A percentile compares a stretch with the other conserved stretches of the same genome.
Conservation (phyloP, 202 grass and related monocot species). For the Schoenoplectus tabernaemontani region DNA sequence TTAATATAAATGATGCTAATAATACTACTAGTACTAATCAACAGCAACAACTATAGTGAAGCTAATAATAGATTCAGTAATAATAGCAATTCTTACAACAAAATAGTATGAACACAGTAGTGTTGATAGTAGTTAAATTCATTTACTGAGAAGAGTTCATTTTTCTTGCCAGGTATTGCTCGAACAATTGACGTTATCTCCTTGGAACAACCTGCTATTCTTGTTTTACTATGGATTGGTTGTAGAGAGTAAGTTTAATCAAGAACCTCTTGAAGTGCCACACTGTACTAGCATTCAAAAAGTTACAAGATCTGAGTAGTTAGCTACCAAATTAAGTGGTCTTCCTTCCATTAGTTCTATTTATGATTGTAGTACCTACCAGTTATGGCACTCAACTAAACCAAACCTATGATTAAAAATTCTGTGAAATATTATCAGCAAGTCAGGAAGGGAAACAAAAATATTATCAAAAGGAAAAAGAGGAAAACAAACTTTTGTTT, state of each 20-base stretch:
- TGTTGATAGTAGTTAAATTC: neutral
- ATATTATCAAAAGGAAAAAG: neutral
- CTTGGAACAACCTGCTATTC: constrained; percentile 73
- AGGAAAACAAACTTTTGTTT: neutral
- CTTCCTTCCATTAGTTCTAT: neutral
- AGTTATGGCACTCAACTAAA: neutral
- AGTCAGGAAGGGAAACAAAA: neutral
- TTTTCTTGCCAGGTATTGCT: constrained; percentile 56
- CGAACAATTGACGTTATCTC: constrained; percentile 74
- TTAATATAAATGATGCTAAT: neutral
- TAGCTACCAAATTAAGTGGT: neutral
- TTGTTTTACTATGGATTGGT: constrained; percentile 80
- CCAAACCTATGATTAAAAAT: neutral
- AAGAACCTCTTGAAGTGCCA: neutral
- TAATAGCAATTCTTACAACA: no score
- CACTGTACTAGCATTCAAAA: neutral
- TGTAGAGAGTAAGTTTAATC: constrained; percentile 61
- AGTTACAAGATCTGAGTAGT: neutral
- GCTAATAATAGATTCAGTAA: neutral
- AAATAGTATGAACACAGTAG: neutral
- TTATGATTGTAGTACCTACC: neutral
- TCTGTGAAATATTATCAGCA: neutral
- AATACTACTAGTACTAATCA: neutral
- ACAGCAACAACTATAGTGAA: neutral
- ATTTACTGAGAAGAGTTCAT: neutral